phyloP scores from a whole-genome alignment of 495 filamentous ascomycete genomes.

The Penicillium ucsense region DNA sequence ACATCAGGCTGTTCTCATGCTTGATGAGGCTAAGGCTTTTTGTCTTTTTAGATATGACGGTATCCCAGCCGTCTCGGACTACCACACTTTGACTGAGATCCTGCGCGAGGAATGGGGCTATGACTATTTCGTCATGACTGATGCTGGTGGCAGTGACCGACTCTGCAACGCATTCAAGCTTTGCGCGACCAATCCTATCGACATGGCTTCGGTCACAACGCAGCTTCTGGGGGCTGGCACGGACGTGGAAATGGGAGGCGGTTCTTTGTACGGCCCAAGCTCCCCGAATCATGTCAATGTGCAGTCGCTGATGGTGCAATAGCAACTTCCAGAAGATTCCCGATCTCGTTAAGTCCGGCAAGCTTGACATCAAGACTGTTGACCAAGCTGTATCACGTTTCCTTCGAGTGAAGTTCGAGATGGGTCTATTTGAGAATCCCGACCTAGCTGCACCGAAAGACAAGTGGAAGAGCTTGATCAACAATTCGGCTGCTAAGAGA shows the following conservation, averaged over 20 bases:
- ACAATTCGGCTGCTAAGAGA: conserved; percentile 44
- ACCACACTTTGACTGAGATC: conserved; percentile 54
- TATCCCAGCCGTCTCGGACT: conserved; percentile 50
- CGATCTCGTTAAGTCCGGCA: conserved; percentile 47
- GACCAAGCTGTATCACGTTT: conserved; percentile 55
- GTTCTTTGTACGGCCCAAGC: conserved; percentile 39
- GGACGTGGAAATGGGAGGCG: conserved; percentile 69
- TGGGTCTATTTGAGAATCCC: conserved; percentile 60
- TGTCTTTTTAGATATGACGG: conserved; percentile 43
- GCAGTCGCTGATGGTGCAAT: not conserved
- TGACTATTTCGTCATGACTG: conserved; percentile 50
- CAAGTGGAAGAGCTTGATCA: conserved; percentile 45
- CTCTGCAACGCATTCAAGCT: conserved; percentile 53
- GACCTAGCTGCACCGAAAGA: conserved; percentile 43
- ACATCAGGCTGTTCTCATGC: not conserved
- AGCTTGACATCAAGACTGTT: conserved; percentile 43
- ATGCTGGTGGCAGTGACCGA: conserved; percentile 58
- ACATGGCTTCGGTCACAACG: conserved; percentile 46
- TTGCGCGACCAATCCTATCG: conserved; percentile 47
- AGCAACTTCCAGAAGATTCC: conserved; percentile 57
- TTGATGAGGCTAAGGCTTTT: not conserved
- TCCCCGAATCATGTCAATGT: not conserved
- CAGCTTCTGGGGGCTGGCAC: conserved; percentile 55
- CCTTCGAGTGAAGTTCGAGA: conserved; percentile 53
- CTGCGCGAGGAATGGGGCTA: conserved; percentile 61